Evolutionary conservation across 192 early-diverging fungal genomes (phyloP).

Genomic region (Coemansia sp.): DNA sequence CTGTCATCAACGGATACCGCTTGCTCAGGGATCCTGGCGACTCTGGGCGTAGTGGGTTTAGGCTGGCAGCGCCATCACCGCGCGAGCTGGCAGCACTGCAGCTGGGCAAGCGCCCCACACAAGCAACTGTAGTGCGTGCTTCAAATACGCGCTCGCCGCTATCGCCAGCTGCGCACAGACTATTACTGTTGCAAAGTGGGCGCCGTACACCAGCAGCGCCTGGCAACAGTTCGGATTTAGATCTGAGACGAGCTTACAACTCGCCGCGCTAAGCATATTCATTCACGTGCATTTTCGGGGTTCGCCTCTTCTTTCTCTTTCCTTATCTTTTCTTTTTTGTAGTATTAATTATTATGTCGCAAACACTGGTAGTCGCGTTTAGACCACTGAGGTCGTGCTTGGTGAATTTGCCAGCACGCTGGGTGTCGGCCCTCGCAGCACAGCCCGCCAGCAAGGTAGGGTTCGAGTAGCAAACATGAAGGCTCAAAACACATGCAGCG

Average conservation of each 20-base stretch:
- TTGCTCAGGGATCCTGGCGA: constrained; percentile 20
- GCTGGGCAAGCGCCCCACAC: constrained; percentile 1
- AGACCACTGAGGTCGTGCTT: constrained; percentile 67
- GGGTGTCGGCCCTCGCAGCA: constrained; percentile 72
- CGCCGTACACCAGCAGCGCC: neutral
- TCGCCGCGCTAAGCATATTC: constrained; percentile 28
- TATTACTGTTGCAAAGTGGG: constrained; percentile 15
- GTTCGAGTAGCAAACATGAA: neutral
- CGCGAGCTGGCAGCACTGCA: constrained; percentile 25
- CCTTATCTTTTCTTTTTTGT: neutral
- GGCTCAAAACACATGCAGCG: neutral
- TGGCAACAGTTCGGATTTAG: neutral
- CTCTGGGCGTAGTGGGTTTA: constrained; percentile 13
- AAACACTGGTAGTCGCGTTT: constrained; percentile 66
- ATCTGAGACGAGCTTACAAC: constrained; percentile 29
- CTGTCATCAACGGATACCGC: constrained; percentile 38
- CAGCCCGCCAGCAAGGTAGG: constrained; percentile 61
- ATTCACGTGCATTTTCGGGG: constrained; percentile 1
- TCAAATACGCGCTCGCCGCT: constrained; percentile 5
- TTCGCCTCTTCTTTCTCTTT: neutral
- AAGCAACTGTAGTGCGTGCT: neutral
- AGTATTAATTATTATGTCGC: constrained; percentile 50
- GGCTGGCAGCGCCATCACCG: constrained; percentile 17
- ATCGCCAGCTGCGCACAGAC: constrained; percentile 42
- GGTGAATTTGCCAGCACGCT: constrained; percentile 73